These are phyloP conservation scores for Phytophthora macrochlamydospora DNA, from an alignment of 352 stramenopile species.

Conservation along the genomic window DNA sequence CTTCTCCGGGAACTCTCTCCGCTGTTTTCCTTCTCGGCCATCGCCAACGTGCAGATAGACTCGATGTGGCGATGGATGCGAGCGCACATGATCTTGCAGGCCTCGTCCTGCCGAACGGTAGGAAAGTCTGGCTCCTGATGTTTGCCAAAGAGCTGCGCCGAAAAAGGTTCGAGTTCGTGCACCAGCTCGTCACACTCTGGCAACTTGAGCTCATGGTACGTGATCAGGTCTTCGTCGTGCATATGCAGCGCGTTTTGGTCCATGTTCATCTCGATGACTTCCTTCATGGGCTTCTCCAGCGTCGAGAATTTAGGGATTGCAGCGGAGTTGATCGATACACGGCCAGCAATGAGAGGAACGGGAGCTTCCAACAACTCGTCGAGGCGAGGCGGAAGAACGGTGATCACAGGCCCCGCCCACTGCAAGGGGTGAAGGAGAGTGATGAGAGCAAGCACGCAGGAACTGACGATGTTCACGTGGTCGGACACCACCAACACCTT, in stretches of 20 bases:
- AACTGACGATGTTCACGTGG: constrained; percentile 78
- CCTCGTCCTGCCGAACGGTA: constrained; percentile 70
- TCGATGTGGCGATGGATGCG: constrained; percentile 70
- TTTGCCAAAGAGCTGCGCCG: constrained; percentile 61
- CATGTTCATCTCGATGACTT: constrained; percentile 86
- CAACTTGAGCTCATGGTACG: constrained; percentile 80
- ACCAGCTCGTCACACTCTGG: constrained; percentile 74
- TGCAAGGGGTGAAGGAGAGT: constrained; percentile 72
- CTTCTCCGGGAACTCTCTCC: constrained; percentile 18
- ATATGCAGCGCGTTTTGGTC: constrained; percentile 78
- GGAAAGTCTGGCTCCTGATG: constrained; percentile 63
- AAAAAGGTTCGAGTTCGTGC: constrained; percentile 66
- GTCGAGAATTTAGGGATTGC: constrained; percentile 60
- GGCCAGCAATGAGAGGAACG: constrained; percentile 79
- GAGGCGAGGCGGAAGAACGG: constrained; percentile 66
- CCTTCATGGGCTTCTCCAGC: constrained; percentile 58
- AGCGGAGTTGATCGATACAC: constrained; percentile 60
- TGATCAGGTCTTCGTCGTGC: constrained; percentile 76
- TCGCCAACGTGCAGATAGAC: constrained; percentile 59
- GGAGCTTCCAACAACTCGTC: constrained; percentile 79
- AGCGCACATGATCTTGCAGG: constrained; percentile 69
- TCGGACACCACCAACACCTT: constrained; percentile 81
- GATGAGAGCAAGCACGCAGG: constrained; percentile 74
- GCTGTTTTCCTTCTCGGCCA: constrained; percentile 29
- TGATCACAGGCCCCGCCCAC: constrained; percentile 81